Evolutionary conservation across 1,139 yeast genomes (phyloP), one percentile per base, ranked within the genome.

Genomic region (Yamadazyma sp.): DNA sequence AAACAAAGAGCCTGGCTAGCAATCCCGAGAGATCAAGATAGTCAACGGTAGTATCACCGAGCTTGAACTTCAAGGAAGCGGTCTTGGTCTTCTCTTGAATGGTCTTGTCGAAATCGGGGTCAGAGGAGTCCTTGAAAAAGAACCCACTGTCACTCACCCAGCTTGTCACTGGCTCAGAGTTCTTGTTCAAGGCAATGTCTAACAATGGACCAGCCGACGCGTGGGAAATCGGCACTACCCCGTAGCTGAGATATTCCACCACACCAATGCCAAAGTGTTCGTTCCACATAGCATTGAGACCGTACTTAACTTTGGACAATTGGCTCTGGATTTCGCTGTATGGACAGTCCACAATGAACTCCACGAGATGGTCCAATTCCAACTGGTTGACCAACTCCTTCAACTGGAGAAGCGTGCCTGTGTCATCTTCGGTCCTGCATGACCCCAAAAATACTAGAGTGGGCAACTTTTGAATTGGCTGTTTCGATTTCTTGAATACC

Each of bases 261-360:
- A 92, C 94, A 1, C 96, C 95, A 55, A 94, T 94, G 14, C 99
- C 99, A 58, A 94, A 94, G 64, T 94, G 99, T 64, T 94, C 99
- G 61, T 94, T 92, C 98, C 98, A 94, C 99, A 94, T 94, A 20
- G 96, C 92, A 54, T 94, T 90, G 34, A 92, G 70, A 3, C 98
- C 98, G 51, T 78, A 82, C 28, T 81, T 78, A 2, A 90, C 78
- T 7, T 61, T 63, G n/a, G 69, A 55, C 32, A 94, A 67, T 45
- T 76, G 73, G 24, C 62, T 54, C 31, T 77, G 68, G 14, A 94
- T 81, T 20, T 71, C 75, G 2, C 67, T 71, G 66, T 88, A 87
- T 5, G 88, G 73, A 29, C 92, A 84, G 59, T 92, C 95, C 6
- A 86, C 75, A 3, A 82, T 73, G 51, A 92, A 86, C 35, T 79